phyloP scores from a whole-genome alignment of 805 yeast species.

The Blastobotrys peoriensis region DNA sequence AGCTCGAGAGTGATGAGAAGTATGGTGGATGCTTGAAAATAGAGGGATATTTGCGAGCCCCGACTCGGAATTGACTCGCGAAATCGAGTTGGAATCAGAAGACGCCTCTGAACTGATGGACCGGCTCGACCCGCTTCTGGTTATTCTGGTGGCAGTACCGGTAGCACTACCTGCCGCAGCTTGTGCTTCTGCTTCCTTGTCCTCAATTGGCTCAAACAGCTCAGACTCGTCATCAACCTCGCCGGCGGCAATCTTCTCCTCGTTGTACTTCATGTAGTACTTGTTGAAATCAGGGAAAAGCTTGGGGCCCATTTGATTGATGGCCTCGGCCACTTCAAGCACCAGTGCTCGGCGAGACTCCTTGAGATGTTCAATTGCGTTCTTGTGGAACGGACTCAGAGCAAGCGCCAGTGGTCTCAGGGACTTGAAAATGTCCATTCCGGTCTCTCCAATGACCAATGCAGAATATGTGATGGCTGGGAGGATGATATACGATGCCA shows the following conservation, averaged over 20 bases:
- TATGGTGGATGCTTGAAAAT: constrained; percentile 36
- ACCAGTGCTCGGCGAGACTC: constrained; percentile 56
- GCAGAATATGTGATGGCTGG: constrained; percentile 82
- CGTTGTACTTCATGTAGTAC: neutral
- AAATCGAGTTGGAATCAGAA: constrained; percentile 48
- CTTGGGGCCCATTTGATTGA: constrained; percentile 77
- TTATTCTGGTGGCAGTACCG: neutral
- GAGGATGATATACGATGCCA: constrained; percentile 56
- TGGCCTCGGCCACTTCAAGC: constrained; percentile 67
- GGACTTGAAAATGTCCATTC: constrained; percentile 81
- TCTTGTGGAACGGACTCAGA: constrained; percentile 31
- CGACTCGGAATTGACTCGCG: constrained; percentile 55
- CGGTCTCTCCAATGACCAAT: constrained; percentile 83
- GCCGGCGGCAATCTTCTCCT: neutral
- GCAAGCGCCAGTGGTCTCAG: constrained; percentile 67
- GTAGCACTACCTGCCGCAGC: neutral
- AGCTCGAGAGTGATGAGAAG: constrained; percentile 2
- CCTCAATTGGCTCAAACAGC: constrained; percentile 7
- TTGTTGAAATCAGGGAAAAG: constrained; percentile 77
- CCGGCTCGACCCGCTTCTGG: constrained; percentile 1
- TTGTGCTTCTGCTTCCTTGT: neutral
- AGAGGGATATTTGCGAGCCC: constrained; percentile 62
- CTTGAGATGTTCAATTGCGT: constrained; percentile 48
- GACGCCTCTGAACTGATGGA: constrained; percentile 30
- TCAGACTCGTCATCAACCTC: constrained; percentile 12